phyloP scores from a whole-genome alignment of 2,329 filamentous ascomycete species.

The Ustilaginoidea virens region DNA sequence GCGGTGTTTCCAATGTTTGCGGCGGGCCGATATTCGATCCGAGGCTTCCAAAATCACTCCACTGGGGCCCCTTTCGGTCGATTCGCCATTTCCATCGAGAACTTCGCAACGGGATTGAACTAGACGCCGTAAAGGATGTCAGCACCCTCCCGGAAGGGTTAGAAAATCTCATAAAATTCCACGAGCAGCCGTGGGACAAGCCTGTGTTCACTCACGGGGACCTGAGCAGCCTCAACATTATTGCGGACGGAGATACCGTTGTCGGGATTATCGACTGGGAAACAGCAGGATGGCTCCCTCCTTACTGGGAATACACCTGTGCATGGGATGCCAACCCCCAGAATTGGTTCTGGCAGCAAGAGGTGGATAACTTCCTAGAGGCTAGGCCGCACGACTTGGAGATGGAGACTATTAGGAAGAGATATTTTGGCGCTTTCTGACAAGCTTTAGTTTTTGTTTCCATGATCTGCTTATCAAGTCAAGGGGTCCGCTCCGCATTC shows the following conservation, averaged over 20 bases:
- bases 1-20: conserved; percentile 10
- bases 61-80: conserved; percentile 16
- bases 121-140: too few relatives aligned
- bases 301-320: conserved; percentile 19
- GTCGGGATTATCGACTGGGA: conserved; percentile 27
- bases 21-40: conserved; percentile 13
- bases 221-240: conserved; percentile 26
- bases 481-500: neutral
- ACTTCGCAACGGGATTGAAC: conserved; percentile 13
- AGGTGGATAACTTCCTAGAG: conserved; percentile 7
- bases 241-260: conserved; percentile 23
- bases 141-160: conserved; percentile 11
- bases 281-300: conserved; percentile 16
- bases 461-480: too few relatives aligned
- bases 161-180: conserved; percentile 16
- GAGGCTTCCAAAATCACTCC: conserved; percentile 8
- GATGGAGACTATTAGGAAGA: conserved; percentile 9
- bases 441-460: too few relatives aligned
- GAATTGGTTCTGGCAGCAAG: conserved; percentile 9
- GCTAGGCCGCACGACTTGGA: conserved; percentile 6
- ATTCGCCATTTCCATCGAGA: conserved; percentile 17
- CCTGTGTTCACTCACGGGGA: conserved; percentile 31
- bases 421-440: conserved; percentile 8
- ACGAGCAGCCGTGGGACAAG: conserved; percentile 17
- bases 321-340: conserved; percentile 7